Evolutionary conservation across 148 eudicot species (phyloP), one percentile per base, ranked within the genome.

Genomic region (Vaccinium macrocarpon): DNA sequence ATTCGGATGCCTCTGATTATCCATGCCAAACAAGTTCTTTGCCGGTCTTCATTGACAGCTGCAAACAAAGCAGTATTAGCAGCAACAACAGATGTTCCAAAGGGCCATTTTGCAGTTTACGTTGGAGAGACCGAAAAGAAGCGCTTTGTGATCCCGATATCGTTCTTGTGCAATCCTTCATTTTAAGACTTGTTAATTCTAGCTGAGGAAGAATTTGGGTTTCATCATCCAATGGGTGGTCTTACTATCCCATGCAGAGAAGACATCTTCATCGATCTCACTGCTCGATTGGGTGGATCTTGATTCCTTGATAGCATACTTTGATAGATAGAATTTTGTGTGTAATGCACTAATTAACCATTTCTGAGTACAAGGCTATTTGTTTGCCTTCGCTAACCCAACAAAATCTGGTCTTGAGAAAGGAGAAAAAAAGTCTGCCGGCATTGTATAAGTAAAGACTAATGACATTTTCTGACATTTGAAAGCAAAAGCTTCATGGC

Each of bases 61-160:
- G 70, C 80, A 71, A 59, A 66, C 46, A 74, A 62, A 50, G 27
- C 78, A 57, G 71, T 53, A 21, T 75, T 78, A 84, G 10, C 29
- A 16, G 50, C 77, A 11, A 50, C 82, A 21, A 1, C 23, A 81
- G 83, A 14, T 8, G 46, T 82, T 42, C 82, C 78, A 52, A 86
- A 91, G 77, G 93, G 94, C 0, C 88, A 90, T 82, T 74, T 89
- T 77, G 91, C 88, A 11, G 92, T 92, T 23, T 92, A 90, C 35
- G 91, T 89, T 8, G 92, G 92, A 80, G 90, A 90, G 49, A 78
- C 55, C 0, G 76, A 88, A 32, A 27, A 70, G 46, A 70, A 70
- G 68, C 10, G 68, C 2, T 61, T 61, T 7, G 12, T 61, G 68
- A 71, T 72, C 19, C 76, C 49, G 8, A 6, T 72, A 72, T 72